phyloP scores from a whole-genome alignment of 352 stramenopile species.

The Globisporangium radiosum region DNA sequence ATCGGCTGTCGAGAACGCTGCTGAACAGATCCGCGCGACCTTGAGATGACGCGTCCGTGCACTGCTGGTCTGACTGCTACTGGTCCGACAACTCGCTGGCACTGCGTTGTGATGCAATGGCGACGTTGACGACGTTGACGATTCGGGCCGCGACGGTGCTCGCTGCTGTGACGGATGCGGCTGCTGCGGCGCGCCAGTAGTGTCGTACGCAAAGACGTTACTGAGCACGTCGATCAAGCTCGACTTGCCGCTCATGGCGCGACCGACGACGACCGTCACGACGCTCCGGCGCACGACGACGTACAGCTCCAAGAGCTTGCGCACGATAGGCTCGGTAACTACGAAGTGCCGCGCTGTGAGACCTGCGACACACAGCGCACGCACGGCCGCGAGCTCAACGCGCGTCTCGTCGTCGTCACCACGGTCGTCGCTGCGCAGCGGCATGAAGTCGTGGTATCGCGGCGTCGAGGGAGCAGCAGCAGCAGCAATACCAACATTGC shows the following conservation, averaged over 20 bases:
- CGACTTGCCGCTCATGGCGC: constrained; percentile 50
- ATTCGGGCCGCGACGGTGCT: too few relatives aligned
- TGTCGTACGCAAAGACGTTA: constrained; percentile 14
- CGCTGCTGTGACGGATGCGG: too few relatives aligned
- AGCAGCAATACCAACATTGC: too few relatives aligned
- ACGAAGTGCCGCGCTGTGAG: constrained; percentile 21
- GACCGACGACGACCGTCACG: constrained; percentile 43
- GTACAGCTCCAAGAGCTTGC: constrained; percentile 60
- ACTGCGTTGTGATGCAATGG: neutral
- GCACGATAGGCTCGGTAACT: constrained; percentile 34
- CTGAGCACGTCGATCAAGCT: constrained; percentile 39
- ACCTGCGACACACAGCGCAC: constrained; percentile 19
- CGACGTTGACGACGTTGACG: too few relatives aligned
- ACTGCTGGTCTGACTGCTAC: neutral
- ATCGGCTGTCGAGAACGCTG: constrained; percentile 34
- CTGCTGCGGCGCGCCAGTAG: constrained; percentile 1
- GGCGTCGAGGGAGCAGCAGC: neutral
- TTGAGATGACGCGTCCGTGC: constrained; percentile 15
- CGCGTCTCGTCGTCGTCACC: constrained; percentile 27
- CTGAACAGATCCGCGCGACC: constrained; percentile 30
- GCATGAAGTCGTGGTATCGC: neutral
- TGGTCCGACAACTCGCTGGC: neutral
- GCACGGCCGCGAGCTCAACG: constrained; percentile 25
- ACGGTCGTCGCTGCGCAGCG: constrained; percentile 18
- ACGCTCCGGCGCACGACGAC: constrained; percentile 29